Evolutionary conservation across 495 filamentous ascomycete genomes (phyloP), one percentile per base, ranked within the genome.

Genomic region (Apodospora peruviana): DNA sequence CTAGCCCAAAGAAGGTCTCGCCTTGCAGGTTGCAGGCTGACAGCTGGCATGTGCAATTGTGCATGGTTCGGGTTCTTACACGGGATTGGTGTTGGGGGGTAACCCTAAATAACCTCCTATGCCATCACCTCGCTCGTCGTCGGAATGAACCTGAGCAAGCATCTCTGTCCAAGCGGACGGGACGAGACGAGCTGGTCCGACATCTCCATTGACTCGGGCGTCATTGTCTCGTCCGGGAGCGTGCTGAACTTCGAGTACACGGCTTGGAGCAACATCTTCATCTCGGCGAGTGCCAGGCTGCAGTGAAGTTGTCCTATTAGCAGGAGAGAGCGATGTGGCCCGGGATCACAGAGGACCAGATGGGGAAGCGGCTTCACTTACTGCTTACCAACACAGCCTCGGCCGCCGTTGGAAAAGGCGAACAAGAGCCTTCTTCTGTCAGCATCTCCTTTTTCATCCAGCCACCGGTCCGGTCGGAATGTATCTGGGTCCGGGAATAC

Each of bases 391-490:
- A 79, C 64, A 43, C 79, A 83, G 2, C 79, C 79, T 48, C 79
- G 64, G 1, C 73, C 77, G 2, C 79, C 77, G 49, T 66, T 75
- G 9, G 76, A 73, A 68, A 79, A 78, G 11, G 76, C 65, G 53
- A 77, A 77, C 53, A 74, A 71, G 7, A 67, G 60, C 42, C 65
- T 58, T 43, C 74, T 74, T 48, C 72, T 69, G 50, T 77, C 76
- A 5, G 63, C 46, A 32, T 69, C 66, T 2, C 75, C 78, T 18
- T 75, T 51, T 19, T 61, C 57, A 5, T 73, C 73, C 37, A 87
- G 58, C 85, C 85, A 88, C 36, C 84, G 68, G 45, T 85, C 82
- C 7, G 84, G 83, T 25, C 65, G 60, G 51, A 85, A 86, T 12
- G 49, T 39, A 23, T 81, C 70, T 0, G 79, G 76, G 0, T 81